Evolutionary conservation across 2,329 filamentous ascomycete genomes (phyloP).

Genomic region (Daldinia eschscholtzii): DNA sequence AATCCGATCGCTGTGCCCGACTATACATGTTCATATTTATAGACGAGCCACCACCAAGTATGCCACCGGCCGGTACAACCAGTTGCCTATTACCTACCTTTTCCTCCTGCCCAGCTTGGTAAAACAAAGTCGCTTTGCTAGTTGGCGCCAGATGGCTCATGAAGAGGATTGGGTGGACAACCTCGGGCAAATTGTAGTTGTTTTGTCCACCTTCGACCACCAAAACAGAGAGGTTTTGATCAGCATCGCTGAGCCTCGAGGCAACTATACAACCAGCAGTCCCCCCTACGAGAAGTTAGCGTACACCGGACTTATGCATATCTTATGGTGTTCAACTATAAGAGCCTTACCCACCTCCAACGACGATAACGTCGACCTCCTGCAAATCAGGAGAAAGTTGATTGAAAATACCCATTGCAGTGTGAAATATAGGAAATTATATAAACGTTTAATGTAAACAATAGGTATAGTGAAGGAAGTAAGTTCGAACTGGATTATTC

Average conservation of each 20-base stretch:
- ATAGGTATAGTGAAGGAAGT: not conserved
- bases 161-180: constrained; percentile 30
- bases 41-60: constrained; percentile 66
- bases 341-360: constrained; percentile 2
- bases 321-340: not conserved
- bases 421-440: not conserved
- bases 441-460: not conserved
- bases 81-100: constrained; percentile 22
- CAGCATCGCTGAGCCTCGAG: constrained; percentile 6
- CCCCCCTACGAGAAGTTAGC: constrained; percentile 3
- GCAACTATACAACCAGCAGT: constrained; percentile 9
- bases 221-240: constrained; percentile 4
- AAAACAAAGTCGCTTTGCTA: constrained; percentile 12
- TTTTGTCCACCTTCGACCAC: constrained; percentile 7
- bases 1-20: constrained; percentile 52
- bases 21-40: constrained; percentile 61
- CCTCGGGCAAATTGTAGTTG: constrained; percentile 4
- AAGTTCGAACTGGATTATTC: not conserved
- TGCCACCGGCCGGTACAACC: constrained; percentile 49
- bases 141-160: constrained; percentile 27
- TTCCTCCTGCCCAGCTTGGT: constrained; percentile 15
- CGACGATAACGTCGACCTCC: constrained; percentile 8
- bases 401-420: not conserved
- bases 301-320: not conserved
- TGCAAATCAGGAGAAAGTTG: not conserved